Conservation (phyloP, 2,329 filamentous ascomycete species). For the Magnaporthiopsis rhizophila region DNA sequence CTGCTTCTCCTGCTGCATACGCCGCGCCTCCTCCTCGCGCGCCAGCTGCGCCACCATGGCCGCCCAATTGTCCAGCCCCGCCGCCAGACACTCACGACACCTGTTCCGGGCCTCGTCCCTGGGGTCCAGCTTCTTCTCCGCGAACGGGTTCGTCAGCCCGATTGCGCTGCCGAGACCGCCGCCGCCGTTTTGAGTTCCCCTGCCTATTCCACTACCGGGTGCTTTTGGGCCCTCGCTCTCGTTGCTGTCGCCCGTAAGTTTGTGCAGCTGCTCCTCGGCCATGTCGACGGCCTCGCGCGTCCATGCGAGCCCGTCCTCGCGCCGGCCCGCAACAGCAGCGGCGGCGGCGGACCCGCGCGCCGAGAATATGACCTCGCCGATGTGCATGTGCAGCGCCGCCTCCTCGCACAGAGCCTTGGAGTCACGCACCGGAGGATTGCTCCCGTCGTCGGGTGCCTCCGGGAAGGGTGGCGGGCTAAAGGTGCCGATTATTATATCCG, state of each 20-base stretch:
- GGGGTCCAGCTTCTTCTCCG: constrained; percentile 16
- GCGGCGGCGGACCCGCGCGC: constrained; percentile 34
- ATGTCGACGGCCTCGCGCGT: constrained; percentile 80
- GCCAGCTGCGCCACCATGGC: constrained; percentile 66
- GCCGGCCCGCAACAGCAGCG: constrained; percentile 12
- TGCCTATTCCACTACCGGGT: neutral
- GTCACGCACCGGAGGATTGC: constrained; percentile 56
- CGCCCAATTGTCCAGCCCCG: constrained; percentile 74
- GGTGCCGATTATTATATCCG: neutral
- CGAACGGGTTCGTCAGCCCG: constrained; percentile 1
- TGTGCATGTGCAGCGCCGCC: constrained; percentile 78
- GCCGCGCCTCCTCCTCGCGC: constrained; percentile 35
- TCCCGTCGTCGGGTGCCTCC: constrained; percentile 60
- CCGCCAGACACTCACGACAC: constrained; percentile 69
- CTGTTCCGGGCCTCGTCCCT: constrained; percentile 39
- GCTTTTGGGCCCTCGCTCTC: constrained; percentile 1
- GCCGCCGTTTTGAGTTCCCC: neutral
- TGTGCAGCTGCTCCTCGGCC: constrained; percentile 60
- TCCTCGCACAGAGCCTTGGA: constrained; percentile 69
- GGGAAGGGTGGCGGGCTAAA: constrained; percentile 56
- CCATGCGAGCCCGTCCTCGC: constrained; percentile 75
- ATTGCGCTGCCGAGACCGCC: neutral
- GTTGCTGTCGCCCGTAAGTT: constrained; percentile 22
- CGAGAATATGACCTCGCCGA: constrained; percentile 86
- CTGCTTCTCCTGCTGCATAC: constrained; percentile 14